These are phyloP conservation scores for Didymella segeticola DNA, from an alignment of 2,329 filamentous ascomycete species.

Conservation along the genomic window DNA sequence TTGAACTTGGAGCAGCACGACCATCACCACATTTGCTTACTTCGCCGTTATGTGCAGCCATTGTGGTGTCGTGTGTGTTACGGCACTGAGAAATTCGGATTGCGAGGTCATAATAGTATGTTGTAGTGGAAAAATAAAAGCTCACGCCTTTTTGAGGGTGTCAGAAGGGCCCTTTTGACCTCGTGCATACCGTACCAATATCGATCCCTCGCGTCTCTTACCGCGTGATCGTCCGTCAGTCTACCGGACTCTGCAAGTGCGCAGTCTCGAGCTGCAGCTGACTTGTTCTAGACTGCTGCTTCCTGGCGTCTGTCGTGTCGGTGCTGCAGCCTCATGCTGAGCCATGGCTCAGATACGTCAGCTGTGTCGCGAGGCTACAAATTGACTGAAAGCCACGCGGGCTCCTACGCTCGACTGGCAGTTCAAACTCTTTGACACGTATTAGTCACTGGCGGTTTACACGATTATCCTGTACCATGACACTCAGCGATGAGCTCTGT, in stretches of 20 bases:
- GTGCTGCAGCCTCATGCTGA: background rate
- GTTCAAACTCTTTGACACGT: background rate
- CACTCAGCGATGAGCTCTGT: background rate
- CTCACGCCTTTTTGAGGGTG: too few species aligned
- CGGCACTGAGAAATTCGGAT: too few species aligned
- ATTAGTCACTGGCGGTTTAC: background rate
- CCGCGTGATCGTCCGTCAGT: background rate
- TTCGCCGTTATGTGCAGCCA: too few species aligned
- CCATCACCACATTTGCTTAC: background rate
- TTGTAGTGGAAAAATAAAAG: too few species aligned
- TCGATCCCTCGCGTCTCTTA: background rate
- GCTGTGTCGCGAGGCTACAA: background rate
- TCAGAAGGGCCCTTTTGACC: too few species aligned
- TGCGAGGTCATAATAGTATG: too few species aligned
- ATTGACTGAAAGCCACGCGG: background rate
- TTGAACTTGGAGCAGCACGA: background rate
- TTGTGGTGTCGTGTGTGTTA: too few species aligned
- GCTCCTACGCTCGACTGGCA: background rate
- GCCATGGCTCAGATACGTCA: background rate
- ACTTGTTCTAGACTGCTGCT: too few species aligned
- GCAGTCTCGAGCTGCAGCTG: background rate
- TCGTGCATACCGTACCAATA: too few species aligned
- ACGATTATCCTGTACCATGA: background rate
- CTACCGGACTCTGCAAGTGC: background rate
- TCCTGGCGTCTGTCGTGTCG: too few species aligned